Evolutionary conservation across 129 eudicot genomes (phyloP).

Genomic region (Mikania micrantha): DNA sequence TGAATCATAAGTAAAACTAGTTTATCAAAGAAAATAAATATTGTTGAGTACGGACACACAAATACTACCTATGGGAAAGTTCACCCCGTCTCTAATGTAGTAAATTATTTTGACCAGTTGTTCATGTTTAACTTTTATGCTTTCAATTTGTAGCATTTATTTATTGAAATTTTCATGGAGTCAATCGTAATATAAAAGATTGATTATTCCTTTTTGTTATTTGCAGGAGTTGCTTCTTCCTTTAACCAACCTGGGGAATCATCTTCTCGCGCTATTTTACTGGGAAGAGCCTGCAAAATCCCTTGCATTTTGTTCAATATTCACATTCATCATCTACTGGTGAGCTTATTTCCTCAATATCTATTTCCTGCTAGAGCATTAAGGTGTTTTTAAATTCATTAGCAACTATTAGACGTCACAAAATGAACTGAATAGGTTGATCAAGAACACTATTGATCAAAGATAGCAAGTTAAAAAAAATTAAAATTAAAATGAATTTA

Average conservation of each 20-base stretch:
- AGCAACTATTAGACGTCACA: background rate
- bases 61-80: background rate
- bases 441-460: background rate
- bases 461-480: too few species aligned
- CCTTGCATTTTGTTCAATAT: slow-evolving; percentile 50
- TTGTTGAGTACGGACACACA: too few species aligned
- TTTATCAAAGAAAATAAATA: too few species aligned
- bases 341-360: slow-evolving; percentile 25
- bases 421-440: background rate
- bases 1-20: background rate
- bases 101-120: background rate
- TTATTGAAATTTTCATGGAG: background rate
- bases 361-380: background rate
- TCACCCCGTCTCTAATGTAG: background rate
- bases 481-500: background rate
- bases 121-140: background rate
- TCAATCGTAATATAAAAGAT: background rate
- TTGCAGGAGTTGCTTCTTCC: slow-evolving; percentile 83
- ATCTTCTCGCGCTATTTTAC: slow-evolving; percentile 33
- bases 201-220: slow-evolving; percentile 6
- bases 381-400: background rate
- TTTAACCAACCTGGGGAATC: slow-evolving; percentile 31
- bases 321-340: slow-evolving; percentile 57
- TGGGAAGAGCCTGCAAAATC: slow-evolving; percentile 84
- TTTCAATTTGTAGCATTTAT: background rate